Evolutionary conservation across 202 grass and related monocot species (phyloP), one percentile per base, ranked within the genome.

Genomic region (Panicum virgatum): DNA sequence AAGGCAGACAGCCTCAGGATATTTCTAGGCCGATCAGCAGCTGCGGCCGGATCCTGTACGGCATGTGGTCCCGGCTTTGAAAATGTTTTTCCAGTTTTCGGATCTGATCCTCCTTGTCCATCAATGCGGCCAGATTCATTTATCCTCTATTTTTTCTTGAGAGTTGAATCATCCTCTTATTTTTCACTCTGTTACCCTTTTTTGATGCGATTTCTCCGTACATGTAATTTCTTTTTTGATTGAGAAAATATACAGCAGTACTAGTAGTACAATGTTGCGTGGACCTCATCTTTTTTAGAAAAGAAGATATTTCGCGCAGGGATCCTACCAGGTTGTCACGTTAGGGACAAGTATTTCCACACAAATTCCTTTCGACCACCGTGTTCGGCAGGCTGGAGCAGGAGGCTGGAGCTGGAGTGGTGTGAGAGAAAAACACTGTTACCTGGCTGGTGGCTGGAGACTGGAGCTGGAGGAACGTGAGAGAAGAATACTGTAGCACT

Each of bases 1-100:
- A 52, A 62, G 5, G 52, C 9, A 65, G 80, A 54, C 5, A 51
- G 19, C 14, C 32, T 8, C 3, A 26, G 12, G 56, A 72, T 61
- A 57, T 78, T 78, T 83, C 59, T 66, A 59, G 66, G 59, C 37
- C 9, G 52, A 47, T 66, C 78, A 71, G 63, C 73, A 62, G 71
- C 73, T 39, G 66, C n/a, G 1, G 26, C 56, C n/a, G n/a, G n/a
- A 88, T 83, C 80, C 57, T 22, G 11, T 36, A 22, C 11, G 26
- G 16, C 77, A 54, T 13, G 48, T 59, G 78, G 51, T 43, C 78
- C 76, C 15, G 3, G 5, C 14, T 42, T 36, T 25, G 34, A 16
- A 57, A 38, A 64, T 62, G 38, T 27, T 16, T 4, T 69, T 58
- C 8, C 1, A 45, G 13, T 62, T 19, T 12, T 46, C 19, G 38